These are phyloP conservation scores for Cryptosporidium sp. DNA, from an alignment of 169 alveolate genomes.

Conservation along the genomic window DNA sequence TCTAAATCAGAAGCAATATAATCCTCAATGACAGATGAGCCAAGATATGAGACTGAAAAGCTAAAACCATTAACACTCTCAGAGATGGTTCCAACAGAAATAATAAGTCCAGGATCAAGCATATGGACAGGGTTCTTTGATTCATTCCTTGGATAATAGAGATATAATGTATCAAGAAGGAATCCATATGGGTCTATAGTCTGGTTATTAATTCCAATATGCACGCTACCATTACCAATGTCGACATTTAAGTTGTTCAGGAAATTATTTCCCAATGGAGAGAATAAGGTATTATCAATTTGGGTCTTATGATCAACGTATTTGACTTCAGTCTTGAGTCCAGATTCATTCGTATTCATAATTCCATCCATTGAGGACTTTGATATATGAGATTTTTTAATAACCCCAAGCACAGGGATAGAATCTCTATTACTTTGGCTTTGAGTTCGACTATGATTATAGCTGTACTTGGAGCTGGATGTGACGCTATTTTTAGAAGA, in stretches of 20 bases:
- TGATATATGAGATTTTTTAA: neutral
- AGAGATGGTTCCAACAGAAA: slow-evolving; percentile 44
- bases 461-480: neutral
- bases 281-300: slow-evolving; percentile 2
- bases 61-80: slow-evolving; percentile 49
- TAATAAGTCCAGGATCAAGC: slow-evolving; percentile 39
- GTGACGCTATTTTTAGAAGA: slow-evolving; percentile 4
- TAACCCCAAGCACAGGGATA: slow-evolving; percentile 16
- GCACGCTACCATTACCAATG: slow-evolving; percentile 5
- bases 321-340: neutral
- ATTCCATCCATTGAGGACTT: slow-evolving; percentile 32
- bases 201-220: slow-evolving; percentile 12
- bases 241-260: neutral
- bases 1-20: slow-evolving; percentile 34
- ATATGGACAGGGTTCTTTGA: slow-evolving; percentile 68
- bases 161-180: slow-evolving; percentile 50
- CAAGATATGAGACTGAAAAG: slow-evolving; percentile 28
- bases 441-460: neutral
- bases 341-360: neutral
- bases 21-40: slow-evolving; percentile 20
- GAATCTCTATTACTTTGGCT: slow-evolving; percentile 21
- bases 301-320: slow-evolving; percentile 14
- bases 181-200: slow-evolving; percentile 51
- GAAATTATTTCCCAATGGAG: slow-evolving; percentile 17
- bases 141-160: slow-evolving; percentile 58